Conservation (phyloP, 805 yeast species). For the Millerago galiae region DNA sequence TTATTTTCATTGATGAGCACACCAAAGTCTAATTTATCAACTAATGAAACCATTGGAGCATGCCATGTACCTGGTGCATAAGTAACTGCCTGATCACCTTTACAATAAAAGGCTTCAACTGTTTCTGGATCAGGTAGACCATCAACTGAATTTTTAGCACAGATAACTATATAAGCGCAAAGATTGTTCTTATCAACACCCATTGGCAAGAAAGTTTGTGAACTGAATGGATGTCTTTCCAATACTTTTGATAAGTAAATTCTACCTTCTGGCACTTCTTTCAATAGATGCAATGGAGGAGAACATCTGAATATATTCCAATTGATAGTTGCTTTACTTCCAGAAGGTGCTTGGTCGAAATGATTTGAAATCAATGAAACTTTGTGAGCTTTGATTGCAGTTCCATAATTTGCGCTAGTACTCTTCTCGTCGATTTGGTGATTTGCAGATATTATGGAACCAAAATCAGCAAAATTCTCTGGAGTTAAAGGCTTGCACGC, state of each 20-base stretch:
- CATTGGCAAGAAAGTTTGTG: slow-evolving; percentile 91
- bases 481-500: slow-evolving; percentile 49
- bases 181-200: slow-evolving; percentile 48
- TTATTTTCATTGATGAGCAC: slow-evolving; percentile 87
- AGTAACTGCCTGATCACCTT: slow-evolving; percentile 84
- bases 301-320: slow-evolving; percentile 82
- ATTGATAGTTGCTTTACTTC: slow-evolving; percentile 48
- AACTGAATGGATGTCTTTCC: slow-evolving; percentile 83
- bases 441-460: slow-evolving; percentile 71
- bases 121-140: slow-evolving; percentile 57
- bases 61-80: slow-evolving; percentile 85
- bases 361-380: slow-evolving; percentile 63
- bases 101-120: slow-evolving; percentile 63
- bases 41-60: slow-evolving; percentile 90
- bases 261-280: slow-evolving; percentile 8
- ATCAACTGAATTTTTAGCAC: slow-evolving; percentile 48
- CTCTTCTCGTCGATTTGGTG: slow-evolving; percentile 50
- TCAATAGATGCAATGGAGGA: slow-evolving; percentile 55
- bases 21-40: slow-evolving; percentile 67
- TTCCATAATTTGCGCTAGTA: slow-evolving; percentile 82
- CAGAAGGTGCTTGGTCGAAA: slow-evolving; percentile 41
- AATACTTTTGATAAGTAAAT: slow-evolving; percentile 45
- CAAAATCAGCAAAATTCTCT: slow-evolving; percentile 57
- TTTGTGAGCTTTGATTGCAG: slow-evolving; percentile 71
- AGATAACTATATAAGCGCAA: slow-evolving; percentile 70